phyloP scores from a whole-genome alignment of 257 asterid genomes.

The Mentha longifolia region DNA sequence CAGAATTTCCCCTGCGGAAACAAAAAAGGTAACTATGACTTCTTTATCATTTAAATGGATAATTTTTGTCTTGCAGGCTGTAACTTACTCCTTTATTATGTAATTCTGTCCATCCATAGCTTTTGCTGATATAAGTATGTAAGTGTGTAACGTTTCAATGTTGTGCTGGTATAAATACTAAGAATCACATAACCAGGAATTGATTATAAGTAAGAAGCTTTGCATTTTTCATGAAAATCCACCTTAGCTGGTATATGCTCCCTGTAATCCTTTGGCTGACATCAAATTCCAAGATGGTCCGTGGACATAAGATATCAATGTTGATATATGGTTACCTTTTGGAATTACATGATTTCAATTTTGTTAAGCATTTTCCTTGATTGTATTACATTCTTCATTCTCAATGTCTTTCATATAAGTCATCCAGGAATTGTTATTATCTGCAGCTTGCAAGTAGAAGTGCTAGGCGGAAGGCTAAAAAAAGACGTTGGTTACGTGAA shows the following conservation, averaged over 20 bases:
- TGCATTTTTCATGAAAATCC: constrained; percentile 12
- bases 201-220: constrained; percentile 5
- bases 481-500: constrained; percentile 74
- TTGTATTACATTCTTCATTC: constrained; percentile 11
- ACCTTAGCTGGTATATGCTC: background rate
- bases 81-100: constrained; percentile 3
- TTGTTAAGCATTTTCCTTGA: constrained; percentile 3
- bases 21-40: constrained; percentile 53
- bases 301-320: constrained; percentile 4
- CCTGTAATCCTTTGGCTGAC: constrained; percentile 12
- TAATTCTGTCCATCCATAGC: background rate
- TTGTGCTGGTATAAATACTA: constrained; percentile 12
- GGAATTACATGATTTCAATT: background rate
- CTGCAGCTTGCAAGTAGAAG: constrained; percentile 80
- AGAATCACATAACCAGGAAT: constrained; percentile 15
- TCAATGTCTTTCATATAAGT: constrained; percentile 14
- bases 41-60: constrained; percentile 8
- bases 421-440: constrained; percentile 28
- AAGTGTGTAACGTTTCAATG: constrained; percentile 1
- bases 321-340: constrained; percentile 11
- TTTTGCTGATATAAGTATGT: constrained; percentile 6
- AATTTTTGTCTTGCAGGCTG: constrained; percentile 26
- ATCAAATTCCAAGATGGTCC: background rate
- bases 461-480: constrained; percentile 67
- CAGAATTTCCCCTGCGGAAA: constrained; percentile 40